These are phyloP conservation scores for Trypanosoma vivax DNA, from an alignment of 208 protist genomes.

Conservation along the genomic window DNA sequence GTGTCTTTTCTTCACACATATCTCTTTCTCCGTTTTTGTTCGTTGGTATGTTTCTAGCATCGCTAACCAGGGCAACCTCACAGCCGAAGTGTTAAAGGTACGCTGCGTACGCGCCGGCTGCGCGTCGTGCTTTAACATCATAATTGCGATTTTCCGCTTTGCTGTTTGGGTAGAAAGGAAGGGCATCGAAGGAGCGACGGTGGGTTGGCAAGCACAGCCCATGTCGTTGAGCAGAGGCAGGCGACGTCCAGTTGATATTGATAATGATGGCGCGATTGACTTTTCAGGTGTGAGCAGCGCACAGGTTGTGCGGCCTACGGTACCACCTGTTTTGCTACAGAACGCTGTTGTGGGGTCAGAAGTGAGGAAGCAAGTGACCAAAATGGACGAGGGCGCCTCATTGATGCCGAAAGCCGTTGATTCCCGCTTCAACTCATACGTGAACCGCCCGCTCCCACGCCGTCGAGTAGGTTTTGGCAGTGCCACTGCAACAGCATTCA, in stretches of 20 bases:
- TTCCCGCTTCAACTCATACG: conserved; percentile 19
- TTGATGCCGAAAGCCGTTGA: conserved; percentile 11
- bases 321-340: conserved; percentile 11
- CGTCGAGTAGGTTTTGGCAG: conserved; percentile 18
- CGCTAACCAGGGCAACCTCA: too few species aligned
- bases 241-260: conserved; percentile 37
- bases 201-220: not conserved
- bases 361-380: not conserved
- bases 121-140: too few species aligned
- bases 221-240: conserved; percentile 12
- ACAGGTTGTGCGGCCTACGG: not conserved
- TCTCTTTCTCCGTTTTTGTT: not conserved
- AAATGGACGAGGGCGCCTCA: not conserved
- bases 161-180: not conserved
- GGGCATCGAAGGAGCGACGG: not conserved
- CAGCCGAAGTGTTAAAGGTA: too few species aligned
- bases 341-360: not conserved
- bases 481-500: not conserved
- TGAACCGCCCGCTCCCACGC: conserved; percentile 16
- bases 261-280: conserved; percentile 58
- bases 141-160: too few species aligned
- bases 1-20: not conserved
- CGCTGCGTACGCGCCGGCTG: too few species aligned
- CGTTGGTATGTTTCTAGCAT: not conserved
- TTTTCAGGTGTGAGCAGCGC: conserved; percentile 37